phyloP scores from a whole-genome alignment of 2,329 filamentous ascomycete genomes.

The Fusarium abutilonis region DNA sequence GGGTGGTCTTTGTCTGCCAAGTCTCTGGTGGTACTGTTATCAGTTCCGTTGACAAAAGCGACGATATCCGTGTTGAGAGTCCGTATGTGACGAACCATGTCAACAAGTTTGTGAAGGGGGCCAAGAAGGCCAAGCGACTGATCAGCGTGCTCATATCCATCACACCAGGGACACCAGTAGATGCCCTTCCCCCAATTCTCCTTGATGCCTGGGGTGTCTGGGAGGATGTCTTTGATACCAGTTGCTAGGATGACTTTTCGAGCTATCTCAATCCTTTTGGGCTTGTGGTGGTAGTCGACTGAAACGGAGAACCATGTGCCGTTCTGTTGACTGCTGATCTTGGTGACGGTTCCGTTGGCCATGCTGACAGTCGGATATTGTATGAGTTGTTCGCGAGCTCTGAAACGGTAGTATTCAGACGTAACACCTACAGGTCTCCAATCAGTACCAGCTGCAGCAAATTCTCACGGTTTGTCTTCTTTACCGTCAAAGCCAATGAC shows the following conservation, averaged over 20 bases:
- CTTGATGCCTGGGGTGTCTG: constrained; percentile 62
- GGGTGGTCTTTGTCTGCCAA: constrained; percentile 53
- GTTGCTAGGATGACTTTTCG: constrained; percentile 68
- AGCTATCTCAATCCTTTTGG: constrained; percentile 53
- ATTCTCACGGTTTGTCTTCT: neutral
- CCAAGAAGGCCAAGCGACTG: constrained; percentile 65
- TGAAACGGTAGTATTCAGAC: constrained; percentile 63
- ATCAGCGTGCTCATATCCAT: constrained; percentile 69
- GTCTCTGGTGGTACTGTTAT: constrained; percentile 56
- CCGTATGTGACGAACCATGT: constrained; percentile 60
- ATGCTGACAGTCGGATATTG: constrained; percentile 61
- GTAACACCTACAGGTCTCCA: constrained; percentile 57
- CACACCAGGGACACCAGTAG: constrained; percentile 73
- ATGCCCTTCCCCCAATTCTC: constrained; percentile 69
- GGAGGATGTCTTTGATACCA: constrained; percentile 65
- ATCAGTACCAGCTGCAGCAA: constrained; percentile 2
- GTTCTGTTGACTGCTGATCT: constrained; percentile 52
- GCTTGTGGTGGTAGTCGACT: constrained; percentile 26
- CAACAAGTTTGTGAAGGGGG: constrained; percentile 55
- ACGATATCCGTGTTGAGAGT: constrained; percentile 66
- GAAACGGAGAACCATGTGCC: constrained; percentile 59
- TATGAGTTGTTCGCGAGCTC: constrained; percentile 62
- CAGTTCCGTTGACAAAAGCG: constrained; percentile 68
- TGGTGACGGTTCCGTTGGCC: constrained; percentile 62
- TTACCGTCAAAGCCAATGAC: constrained; percentile 68